These are phyloP conservation scores for Curvularia sp. DNA, from an alignment of 2,329 filamentous ascomycete genomes.

Conservation along the genomic window DNA sequence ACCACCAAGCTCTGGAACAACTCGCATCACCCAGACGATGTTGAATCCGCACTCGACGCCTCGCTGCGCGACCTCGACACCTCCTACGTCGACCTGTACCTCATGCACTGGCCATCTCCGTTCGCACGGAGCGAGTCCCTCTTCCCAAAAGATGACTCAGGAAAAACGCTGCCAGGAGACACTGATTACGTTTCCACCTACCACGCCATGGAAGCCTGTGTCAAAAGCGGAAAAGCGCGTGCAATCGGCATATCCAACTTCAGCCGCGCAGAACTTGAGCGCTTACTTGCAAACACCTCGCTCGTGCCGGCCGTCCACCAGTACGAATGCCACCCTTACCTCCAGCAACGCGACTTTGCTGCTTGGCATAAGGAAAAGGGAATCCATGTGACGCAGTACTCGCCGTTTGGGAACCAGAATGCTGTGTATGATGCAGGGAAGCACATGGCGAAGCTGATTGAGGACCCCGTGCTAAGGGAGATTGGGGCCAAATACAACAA, in stretches of 20 bases:
- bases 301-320: conserved; percentile 43
- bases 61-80: conserved; percentile 78
- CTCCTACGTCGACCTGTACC: conserved; percentile 89
- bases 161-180: conserved; percentile 31
- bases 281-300: conserved; percentile 56
- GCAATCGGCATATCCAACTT: conserved; percentile 48
- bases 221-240: conserved; percentile 44
- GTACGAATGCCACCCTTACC: conserved; percentile 42
- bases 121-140: conserved; percentile 71
- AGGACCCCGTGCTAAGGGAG: conserved; percentile 68
- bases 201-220: conserved; percentile 50
- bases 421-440: conserved; percentile 42
- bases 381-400: conserved; percentile 47
- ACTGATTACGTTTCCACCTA: conserved; percentile 43
- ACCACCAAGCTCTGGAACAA: conserved; percentile 90
- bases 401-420: conserved; percentile 46
- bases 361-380: conserved; percentile 38
- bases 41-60: conserved; percentile 74
- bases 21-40: conserved; percentile 74
- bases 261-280: conserved; percentile 54
- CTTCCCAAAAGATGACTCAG: conserved; percentile 60
- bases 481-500: conserved; percentile 67
- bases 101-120: conserved; percentile 81
- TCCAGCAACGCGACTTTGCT: conserved; percentile 38
- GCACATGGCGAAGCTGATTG: conserved; percentile 49